Evolutionary conservation across 2,329 filamentous ascomycete genomes (phyloP).

Genomic region (Talaromyces sp.): DNA sequence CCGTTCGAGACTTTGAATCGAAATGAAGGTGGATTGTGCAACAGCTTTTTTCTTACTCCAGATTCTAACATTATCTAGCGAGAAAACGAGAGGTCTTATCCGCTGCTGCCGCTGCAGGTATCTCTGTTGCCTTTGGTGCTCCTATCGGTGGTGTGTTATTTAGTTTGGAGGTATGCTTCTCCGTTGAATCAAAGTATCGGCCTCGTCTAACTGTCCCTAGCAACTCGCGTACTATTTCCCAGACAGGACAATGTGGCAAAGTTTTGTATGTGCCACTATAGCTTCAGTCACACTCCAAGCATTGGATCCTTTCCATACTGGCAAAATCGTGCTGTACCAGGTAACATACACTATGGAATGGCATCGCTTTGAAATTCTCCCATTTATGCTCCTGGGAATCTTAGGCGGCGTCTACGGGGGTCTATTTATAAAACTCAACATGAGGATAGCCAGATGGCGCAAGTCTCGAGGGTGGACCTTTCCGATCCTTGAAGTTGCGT

Average conservation of each 20-base stretch:
- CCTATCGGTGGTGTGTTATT: conserved; percentile 93
- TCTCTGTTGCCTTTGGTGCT: conserved; percentile 89
- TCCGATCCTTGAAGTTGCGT: conserved; percentile 72
- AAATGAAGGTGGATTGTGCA: conserved; percentile 65
- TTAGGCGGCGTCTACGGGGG: conserved; percentile 91
- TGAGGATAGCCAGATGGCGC: conserved; percentile 77
- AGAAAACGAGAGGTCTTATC: conserved; percentile 91
- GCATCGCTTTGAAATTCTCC: conserved; percentile 90
- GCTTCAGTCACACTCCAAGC: conserved; percentile 89
- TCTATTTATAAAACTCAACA: conserved; percentile 91
- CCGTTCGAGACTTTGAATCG: conserved; percentile 72
- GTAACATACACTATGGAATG: conserved; percentile 87
- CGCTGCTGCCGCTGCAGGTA: conserved; percentile 84
- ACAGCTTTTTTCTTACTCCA: neutral
- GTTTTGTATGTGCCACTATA: conserved; percentile 99
- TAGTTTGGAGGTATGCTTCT: conserved; percentile 67
- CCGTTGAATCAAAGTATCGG: neutral
- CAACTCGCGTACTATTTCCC: conserved; percentile 97
- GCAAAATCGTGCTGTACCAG: conserved; percentile 92
- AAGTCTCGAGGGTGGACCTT: conserved; percentile 63
- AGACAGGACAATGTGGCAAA: conserved; percentile 99
- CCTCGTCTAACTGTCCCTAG: conserved; percentile 31
- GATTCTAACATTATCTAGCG: conserved; percentile 48
- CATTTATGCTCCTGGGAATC: conserved; percentile 80
- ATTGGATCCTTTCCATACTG: conserved; percentile 89